phyloP scores from a whole-genome alignment of 2,329 filamentous ascomycete genomes.

The Lachnellula arida region DNA sequence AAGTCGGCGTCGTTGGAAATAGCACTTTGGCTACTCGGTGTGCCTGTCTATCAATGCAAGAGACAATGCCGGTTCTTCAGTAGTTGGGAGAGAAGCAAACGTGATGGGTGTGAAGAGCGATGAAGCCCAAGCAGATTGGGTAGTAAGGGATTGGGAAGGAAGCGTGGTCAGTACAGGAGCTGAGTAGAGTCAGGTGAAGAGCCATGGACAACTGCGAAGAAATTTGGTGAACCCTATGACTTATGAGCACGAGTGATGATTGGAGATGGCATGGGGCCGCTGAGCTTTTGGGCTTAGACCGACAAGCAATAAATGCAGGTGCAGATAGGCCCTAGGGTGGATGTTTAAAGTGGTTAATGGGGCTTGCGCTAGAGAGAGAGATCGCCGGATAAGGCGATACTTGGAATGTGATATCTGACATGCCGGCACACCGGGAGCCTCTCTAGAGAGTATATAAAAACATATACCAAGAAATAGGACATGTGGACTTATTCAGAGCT shows the following conservation, averaged over 20 bases:
- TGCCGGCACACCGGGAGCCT: constrained; percentile 2
- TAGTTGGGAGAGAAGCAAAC: background rate
- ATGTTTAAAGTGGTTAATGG: constrained; percentile 15
- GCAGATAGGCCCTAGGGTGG: background rate
- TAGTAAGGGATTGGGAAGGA: background rate
- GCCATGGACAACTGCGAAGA: background rate
- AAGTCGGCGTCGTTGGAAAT: background rate
- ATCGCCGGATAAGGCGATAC: constrained; percentile 25
- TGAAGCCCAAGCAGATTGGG: background rate
- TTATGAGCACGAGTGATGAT: background rate
- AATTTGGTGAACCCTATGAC: background rate
- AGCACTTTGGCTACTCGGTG: background rate
- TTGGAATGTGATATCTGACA: constrained; percentile 21
- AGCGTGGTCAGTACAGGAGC: too few species aligned
- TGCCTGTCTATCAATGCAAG: background rate
- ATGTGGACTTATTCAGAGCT: background rate
- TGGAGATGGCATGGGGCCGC: background rate
- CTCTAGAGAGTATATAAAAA: background rate
- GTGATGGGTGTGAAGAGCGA: too few species aligned
- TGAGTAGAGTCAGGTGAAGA: background rate
- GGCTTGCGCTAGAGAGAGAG: constrained; percentile 21
- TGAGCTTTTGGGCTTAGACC: constrained; percentile 7
- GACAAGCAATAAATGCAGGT: constrained; percentile 2
- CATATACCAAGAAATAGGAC: background rate
- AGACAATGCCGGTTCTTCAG: background rate